Evolutionary conservation across 2,329 filamentous ascomycete species (phyloP), one percentile per base, ranked within the genome.

Genomic region (Cephalotrichum gorgonifer): DNA sequence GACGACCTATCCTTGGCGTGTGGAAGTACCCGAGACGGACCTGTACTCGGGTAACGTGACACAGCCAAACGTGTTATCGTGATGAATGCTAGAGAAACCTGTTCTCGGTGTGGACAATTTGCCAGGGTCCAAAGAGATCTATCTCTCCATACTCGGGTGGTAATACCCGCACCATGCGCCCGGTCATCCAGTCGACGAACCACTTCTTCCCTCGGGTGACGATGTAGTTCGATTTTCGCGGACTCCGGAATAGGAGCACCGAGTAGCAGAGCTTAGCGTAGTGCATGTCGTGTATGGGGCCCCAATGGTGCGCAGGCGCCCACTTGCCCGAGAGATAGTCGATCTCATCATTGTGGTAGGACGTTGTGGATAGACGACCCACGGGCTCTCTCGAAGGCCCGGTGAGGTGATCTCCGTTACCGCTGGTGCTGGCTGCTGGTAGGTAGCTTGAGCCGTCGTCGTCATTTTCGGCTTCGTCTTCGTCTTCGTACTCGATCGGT

Each of bases 261-360:
- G 73, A 72, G 60, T 79, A 79, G 62, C 77, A 81, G 9, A 78
- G 66, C 60, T 76, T 78, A 47, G 77, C 77, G 52, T 81, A 81
- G 26, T 79, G 64, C 62, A 78, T 68, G 55, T 81, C 77, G 60
- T 80, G 76, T 30, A 70, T 70, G 42, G 64, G 63, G 6, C 74
- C 74, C 76, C 76, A 79, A 47, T 67, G 62, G 55, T 79, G 75
- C 51, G 70, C 65, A 2, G 77, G 77, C 44, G 68, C 64, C 77
- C 77, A 81, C 58, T 81, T 81, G 35, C 66, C 76, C 12, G 73
- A 73, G 39, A 66, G 64, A 6, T 68, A 66, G 51, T 74, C 69
- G 49, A 75, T 61, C 22, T 65, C 67, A 27, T 67, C 63, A 54
- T 75, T 69, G 11, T 63, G 65, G 52, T 71, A 72, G 17, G 68